Base-by-base conservation (phyloP, 306 rosid genomes). In the Notholithocarpus densiflorus region DNA sequence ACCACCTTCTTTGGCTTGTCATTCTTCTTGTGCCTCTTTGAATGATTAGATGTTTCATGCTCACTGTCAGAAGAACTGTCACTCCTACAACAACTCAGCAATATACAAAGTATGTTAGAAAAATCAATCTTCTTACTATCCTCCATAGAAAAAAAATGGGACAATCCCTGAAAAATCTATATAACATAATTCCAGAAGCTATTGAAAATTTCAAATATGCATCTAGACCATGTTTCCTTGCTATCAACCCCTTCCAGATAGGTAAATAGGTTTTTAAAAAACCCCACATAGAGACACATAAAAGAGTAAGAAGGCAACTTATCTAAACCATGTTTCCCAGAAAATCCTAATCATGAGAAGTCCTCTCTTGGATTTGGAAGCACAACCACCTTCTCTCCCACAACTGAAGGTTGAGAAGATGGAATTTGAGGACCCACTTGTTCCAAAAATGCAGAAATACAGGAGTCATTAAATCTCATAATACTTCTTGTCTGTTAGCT, bases 21-120 rank as follows among this genome's bases (percentile, higher is more conserved):
- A 43, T 76, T 93, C 90, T 81, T 95, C 87, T 91, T 93, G 88
- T 84, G 92, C 90, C 90, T 88, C 91, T 89, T 95, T 73, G 96
- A 84, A 53, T 83, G 93, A 65, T 74, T 82, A 43, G 97, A 89
- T 20, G 90, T 68, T 71, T 91, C 98, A 56, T 65, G 89, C 83
- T 95, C 96, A 71, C 96, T 84, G 73, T 87, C 90, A 13, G 92
- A 88, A 78, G 93, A 90, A 85, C 88, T 90, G 74, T 89, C 96
- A 78, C 88, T 89, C 77, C 91, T 82, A 64, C 71, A 78, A 52
- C 19, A 40, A 79, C 68, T 51, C 32, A 77, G 53, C 79, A 80
- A 73, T 60, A 27, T 31, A 52, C 51, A 77, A 18, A 68, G 62
- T 4, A 64, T 56, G 18, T 81, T 26, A 75, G 40, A 71, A 57